Percentiles rank a stretch among this genome's conserved stretches.
Conservation (phyloP, 2,329 filamentous ascomycete genomes). For the Ramichloridium luteum region DNA sequence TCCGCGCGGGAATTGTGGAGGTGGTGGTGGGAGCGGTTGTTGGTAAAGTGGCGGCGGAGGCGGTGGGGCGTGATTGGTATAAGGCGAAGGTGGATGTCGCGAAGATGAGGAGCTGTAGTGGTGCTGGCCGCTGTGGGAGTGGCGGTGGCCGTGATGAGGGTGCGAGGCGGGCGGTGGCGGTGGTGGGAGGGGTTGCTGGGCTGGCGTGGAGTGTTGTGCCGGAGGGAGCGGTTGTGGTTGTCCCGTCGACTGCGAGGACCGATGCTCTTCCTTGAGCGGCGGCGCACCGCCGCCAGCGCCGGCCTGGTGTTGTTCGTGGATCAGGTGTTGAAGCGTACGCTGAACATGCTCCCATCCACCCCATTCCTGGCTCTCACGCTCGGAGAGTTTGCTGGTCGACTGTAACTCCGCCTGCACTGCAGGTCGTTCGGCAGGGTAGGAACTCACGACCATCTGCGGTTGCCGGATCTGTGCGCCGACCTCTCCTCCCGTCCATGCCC, state of each 20-base stretch:
- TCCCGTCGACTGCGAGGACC: too few relatives aligned
- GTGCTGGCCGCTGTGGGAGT: too few relatives aligned
- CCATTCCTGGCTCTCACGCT: constrained; percentile 47
- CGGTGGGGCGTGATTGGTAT: too few relatives aligned
- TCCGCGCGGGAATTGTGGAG: constrained; percentile 9
- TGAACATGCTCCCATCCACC: constrained; percentile 70
- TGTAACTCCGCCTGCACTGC: constrained; percentile 13
- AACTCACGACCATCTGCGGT: constrained; percentile 12
- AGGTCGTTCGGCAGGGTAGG: constrained; percentile 9
- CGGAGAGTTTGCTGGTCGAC: constrained; percentile 13
- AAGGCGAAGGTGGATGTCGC: too few relatives aligned
- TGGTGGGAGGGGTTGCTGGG: constrained; percentile 5
- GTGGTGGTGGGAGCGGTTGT: constrained; percentile 11
- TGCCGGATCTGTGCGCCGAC: constrained; percentile 20
- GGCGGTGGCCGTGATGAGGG: not conserved
- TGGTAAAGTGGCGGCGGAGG: constrained; percentile 9
- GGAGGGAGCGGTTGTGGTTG: not conserved
- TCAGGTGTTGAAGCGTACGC: constrained; percentile 45
- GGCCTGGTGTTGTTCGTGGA: constrained; percentile 30
- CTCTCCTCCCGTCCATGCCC: constrained; percentile 59
- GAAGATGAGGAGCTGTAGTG: too few relatives aligned
- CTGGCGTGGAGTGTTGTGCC: not conserved
- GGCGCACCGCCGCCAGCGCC: constrained; percentile 3
- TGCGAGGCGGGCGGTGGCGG: constrained; percentile 1
- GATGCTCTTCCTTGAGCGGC: too few relatives aligned